Evolutionary conservation across 1,139 yeast genomes (phyloP).

Genomic region (Kurtzmaniella natalensis): DNA sequence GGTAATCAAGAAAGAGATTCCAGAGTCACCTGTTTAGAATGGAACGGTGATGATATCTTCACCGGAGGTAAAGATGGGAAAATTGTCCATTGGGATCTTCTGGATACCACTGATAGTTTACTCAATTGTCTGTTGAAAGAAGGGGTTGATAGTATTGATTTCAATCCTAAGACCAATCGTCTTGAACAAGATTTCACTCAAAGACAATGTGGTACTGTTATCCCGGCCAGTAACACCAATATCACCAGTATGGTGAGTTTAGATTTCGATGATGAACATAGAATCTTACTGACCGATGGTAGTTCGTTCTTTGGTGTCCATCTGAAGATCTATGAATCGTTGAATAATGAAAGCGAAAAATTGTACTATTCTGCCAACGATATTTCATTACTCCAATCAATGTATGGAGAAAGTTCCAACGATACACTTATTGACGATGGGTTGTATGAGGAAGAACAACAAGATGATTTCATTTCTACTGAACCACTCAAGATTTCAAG

Average conservation of each 20-base stretch:
- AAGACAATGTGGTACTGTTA: slow-evolving; percentile 57
- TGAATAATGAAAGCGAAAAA: slow-evolving; percentile 21
- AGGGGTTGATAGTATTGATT: slow-evolving; percentile 41
- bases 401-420: slow-evolving; percentile 18
- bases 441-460: neutral
- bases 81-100: slow-evolving; percentile 67
- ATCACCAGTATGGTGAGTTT: slow-evolving; percentile 40
- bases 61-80: slow-evolving; percentile 71
- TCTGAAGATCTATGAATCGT: slow-evolving; percentile 35
- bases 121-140: slow-evolving; percentile 42
- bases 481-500: slow-evolving; percentile 24
- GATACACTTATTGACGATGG: slow-evolving; percentile 23
- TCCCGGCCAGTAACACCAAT: slow-evolving; percentile 53
- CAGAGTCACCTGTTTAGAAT: slow-evolving; percentile 50
- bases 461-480: slow-evolving; percentile 12
- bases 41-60: slow-evolving; percentile 59
- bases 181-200: slow-evolving; percentile 30
- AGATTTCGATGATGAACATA: slow-evolving; percentile 24
- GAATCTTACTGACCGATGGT: slow-evolving; percentile 50
- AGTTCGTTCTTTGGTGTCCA: slow-evolving; percentile 55
- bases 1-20: slow-evolving; percentile 49
- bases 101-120: slow-evolving; percentile 24
- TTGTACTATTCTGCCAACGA: slow-evolving; percentile 33
- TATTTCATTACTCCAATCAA: slow-evolving; percentile 22
- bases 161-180: slow-evolving; percentile 27